A percentile compares a stretch with the other conserved stretches of the same genome.
Conservation (phyloP, 139 green algal genomes). For the Klebsormidium nitens region DNA sequence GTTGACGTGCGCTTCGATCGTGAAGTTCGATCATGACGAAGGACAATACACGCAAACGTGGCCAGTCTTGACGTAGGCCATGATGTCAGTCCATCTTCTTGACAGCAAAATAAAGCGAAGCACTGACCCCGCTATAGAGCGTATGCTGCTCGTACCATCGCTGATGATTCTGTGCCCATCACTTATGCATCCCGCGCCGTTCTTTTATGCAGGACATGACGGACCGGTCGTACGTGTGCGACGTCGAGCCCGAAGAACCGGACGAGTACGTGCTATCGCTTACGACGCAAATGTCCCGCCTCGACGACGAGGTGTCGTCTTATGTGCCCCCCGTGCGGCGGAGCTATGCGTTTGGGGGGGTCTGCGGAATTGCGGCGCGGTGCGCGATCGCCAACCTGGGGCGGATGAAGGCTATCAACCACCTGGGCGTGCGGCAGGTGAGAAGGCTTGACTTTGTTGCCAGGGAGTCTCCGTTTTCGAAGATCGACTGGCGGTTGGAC, state of each 20-base stretch:
- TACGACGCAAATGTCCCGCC: slow-evolving; percentile 16
- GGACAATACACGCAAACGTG: no score
- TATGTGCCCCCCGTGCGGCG: slow-evolving; percentile 4
- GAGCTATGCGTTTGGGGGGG: slow-evolving; percentile 29
- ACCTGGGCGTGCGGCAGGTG: slow-evolving; percentile 29
- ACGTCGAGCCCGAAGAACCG: slow-evolving; percentile 22
- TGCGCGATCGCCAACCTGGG: slow-evolving; percentile 6
- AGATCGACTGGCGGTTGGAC: no score
- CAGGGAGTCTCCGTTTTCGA: no score
- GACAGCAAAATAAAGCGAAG: no score
- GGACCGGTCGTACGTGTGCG: neutral
- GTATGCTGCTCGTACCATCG: no score
- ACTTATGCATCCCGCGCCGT: neutral
- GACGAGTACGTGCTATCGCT: slow-evolving; percentile 32
- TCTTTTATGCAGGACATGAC: slow-evolving; percentile 17
- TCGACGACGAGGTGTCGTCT: slow-evolving; percentile 24
- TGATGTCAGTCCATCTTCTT: no score
- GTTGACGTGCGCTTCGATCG: no score
- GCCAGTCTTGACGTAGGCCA: no score
- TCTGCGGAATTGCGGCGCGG: slow-evolving; percentile 16
- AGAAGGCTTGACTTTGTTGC: no score
- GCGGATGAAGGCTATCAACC: slow-evolving; percentile 18
- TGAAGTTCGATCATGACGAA: no score
- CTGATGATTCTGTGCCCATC: no score
- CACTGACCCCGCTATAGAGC: no score